Base-by-base conservation (phyloP, 192 early-diverging fungal species). In the Obelidium mucronatum region DNA sequence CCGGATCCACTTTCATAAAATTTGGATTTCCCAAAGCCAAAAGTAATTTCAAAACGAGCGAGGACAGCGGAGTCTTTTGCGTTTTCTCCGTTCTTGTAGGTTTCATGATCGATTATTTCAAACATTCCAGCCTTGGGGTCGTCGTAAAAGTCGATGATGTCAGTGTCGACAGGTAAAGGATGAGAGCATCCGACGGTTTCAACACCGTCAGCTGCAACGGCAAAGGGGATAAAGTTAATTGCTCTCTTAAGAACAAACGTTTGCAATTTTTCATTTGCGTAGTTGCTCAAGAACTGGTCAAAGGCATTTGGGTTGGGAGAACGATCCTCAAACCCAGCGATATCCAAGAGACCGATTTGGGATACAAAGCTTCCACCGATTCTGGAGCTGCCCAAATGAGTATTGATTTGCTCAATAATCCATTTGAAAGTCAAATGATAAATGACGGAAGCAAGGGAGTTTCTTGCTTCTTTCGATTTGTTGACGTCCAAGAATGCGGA, bases 321-420 rank as follows among this genome's bases (percentile, higher is more conserved):
- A 84, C 83, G 48, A 44, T 77, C 61, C 80, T 80, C 67, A 84
- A 94, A 94, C 6, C 96, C 94, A 68, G 92, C 87, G 36, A 96
- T 84, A 77, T 98, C 96, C 26, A 96, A 84, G 53, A 98, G 85
- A 63, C 94, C 94, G 74, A 86, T 97, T 93, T 53, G 96, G 80
- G 73, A 75, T 5, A 72, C 75, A 33, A 81, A 66, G 33, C 73
- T 68, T 83, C 88, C 15, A 87, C 93, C 55, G 92, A 83, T 52
- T 84, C 75, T 84, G 82, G 70, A 40, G 28, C 35, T 59, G 2
- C 92, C 93, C 15, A 95, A 79, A 33, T 87, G 86, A 31, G 82
- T 85, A 83, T 98, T 98, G 59, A 96, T 91, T 62, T 89, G 88
- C 72, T 95, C 93, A 17, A 96, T 87, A n/a, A 98, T 78, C 90